Percentiles rank a stretch among this genome's conserved stretches.
Conservation (phyloP, 2,329 filamentous ascomycete species). For the Fusarium sp. region DNA sequence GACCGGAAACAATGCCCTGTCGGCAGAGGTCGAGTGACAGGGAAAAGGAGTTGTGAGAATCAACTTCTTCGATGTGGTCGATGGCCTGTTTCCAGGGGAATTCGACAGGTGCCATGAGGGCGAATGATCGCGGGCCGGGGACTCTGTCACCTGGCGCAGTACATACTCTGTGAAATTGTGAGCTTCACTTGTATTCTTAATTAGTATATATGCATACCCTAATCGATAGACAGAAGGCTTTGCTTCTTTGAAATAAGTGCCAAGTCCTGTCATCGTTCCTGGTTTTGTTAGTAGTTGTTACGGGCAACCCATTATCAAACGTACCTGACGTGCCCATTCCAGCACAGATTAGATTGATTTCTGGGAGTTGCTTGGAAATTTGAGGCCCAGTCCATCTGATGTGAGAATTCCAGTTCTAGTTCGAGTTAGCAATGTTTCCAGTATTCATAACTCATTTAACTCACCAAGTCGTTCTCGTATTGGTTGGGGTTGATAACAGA, state of each 20-base stretch:
- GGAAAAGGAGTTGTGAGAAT: slow-evolving; percentile 64
- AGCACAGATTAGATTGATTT: slow-evolving; percentile 67
- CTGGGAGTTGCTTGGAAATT: slow-evolving; percentile 66
- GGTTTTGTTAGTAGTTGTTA: neutral
- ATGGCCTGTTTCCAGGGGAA: slow-evolving; percentile 70
- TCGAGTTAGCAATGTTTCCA: neutral
- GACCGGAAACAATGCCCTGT: slow-evolving; percentile 69
- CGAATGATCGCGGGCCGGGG: slow-evolving; percentile 67
- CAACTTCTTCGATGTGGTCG: slow-evolving; percentile 68
- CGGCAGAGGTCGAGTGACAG: slow-evolving; percentile 66
- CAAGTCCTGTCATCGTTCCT: slow-evolving; percentile 62
- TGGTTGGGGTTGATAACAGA: slow-evolving; percentile 65
- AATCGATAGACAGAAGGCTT: slow-evolving; percentile 61
- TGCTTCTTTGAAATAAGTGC: slow-evolving; percentile 61
- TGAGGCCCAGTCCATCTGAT: slow-evolving; percentile 70
- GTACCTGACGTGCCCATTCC: slow-evolving; percentile 68
- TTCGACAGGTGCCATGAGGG: slow-evolving; percentile 60
- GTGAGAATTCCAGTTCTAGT: slow-evolving; percentile 65
- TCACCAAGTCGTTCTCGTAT: slow-evolving; percentile 63
- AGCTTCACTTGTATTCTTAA: neutral
- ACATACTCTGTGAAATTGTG: slow-evolving; percentile 58
- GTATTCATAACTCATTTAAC: neutral
- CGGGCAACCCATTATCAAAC: slow-evolving; percentile 40
- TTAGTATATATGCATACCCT: slow-evolving; percentile 33
- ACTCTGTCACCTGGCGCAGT: slow-evolving; percentile 68